Base-by-base conservation (phyloP, 2,329 filamentous ascomycete genomes). In the Colletotrichum euphorbiae region DNA sequence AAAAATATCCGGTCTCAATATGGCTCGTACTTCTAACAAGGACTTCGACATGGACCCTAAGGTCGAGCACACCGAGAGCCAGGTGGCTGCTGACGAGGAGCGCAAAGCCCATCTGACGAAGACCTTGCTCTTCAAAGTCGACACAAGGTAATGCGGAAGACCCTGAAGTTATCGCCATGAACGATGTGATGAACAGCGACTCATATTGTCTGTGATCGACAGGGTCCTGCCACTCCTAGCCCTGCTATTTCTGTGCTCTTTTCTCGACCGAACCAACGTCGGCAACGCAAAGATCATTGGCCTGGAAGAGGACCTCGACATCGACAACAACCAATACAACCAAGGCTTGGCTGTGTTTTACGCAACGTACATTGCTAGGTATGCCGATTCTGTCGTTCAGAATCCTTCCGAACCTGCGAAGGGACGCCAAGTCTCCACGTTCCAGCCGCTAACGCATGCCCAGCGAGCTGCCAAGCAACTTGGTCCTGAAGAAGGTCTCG, bases 251-350 rank as follows among this genome's bases (percentile, higher is more conserved):
- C 81, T 91, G 9, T 91, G 87, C 77, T 91, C 89, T 1, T 85
- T 85, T 69, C 80, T 86, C 56, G 90, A 92, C 76, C 84, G 91
- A 46, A 91, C 90, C n/a, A 93, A 92, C 74, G 88, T 92, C 42
- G 90, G 90, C 42, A 92, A 92, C 73, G 90, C 90, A 24, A 88
- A 88, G 69, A 87, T 92, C 8, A 83, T 90, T 58, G 86, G 87
- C 0, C 81, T 93, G 13, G 86, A 90, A 71, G 71, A 79, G 1
- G 86, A 89, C 72, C 75, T 91, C 2, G 74, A 79, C 50, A 87
- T 93, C 70, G 85, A 79, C 5, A 86, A 89, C 65, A 78, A 83
- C 62, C 87, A 92, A 73, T 92, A 91, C 75, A 86, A 89, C 54
- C 84, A 87, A 46, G 89, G 89, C 1, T 79, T 92, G 33, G 84